Conservation (phyloP, 306 rosid genomes). For the Luffa aegyptiaca region DNA sequence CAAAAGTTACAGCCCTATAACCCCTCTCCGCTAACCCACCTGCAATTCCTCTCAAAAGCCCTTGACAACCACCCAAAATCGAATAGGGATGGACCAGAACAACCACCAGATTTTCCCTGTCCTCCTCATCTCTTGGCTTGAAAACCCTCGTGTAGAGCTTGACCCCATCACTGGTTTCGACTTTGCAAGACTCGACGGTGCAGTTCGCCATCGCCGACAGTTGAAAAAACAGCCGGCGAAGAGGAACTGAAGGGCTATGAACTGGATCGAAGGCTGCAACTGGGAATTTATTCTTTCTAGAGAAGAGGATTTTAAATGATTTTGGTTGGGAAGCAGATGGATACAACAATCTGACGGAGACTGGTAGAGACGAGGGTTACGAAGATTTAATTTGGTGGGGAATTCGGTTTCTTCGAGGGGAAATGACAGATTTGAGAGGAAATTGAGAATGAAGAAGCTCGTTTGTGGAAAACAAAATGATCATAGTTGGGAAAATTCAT, state of each 20-base stretch:
- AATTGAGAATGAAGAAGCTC: not conserved
- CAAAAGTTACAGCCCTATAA: constrained; percentile 54
- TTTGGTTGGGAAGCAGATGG: not conserved
- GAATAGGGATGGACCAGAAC: constrained; percentile 88
- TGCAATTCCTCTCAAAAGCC: constrained; percentile 76
- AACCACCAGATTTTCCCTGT: constrained; percentile 26
- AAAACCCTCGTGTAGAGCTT: constrained; percentile 61
- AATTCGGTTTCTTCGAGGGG: not conserved
- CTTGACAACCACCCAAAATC: constrained; percentile 84
- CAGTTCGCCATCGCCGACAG: constrained; percentile 30
- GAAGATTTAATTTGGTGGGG: not conserved
- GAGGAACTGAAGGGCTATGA: not conserved
- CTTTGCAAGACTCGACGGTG: constrained; percentile 44
- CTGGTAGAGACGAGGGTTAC: not conserved
- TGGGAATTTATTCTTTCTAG: not conserved
- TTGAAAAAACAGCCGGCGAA: not conserved
- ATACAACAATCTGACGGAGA: not conserved
- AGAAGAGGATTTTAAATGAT: not conserved
- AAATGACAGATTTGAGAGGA: not conserved
- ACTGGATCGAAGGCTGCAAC: not conserved
- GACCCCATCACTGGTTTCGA: constrained; percentile 52
- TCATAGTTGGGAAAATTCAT: not conserved
- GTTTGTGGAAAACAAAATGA: not conserved
- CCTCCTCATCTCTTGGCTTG: constrained; percentile 33
- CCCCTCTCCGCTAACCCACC: constrained; percentile 57